These are phyloP conservation scores for Fusarium poae DNA, from an alignment of 2,329 filamentous ascomycete species.

Conservation along the genomic window DNA sequence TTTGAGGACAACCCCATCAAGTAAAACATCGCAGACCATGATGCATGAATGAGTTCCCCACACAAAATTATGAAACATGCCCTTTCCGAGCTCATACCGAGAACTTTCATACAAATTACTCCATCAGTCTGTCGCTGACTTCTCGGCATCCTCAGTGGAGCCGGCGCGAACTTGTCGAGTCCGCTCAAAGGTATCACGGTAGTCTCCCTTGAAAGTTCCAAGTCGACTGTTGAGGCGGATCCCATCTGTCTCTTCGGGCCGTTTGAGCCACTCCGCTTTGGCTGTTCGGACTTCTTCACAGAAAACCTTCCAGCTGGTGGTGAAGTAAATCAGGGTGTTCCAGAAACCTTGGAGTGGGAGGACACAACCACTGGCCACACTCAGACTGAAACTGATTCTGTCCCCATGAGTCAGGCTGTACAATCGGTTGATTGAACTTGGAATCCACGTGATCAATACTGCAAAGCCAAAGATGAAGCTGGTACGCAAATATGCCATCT, in stretches of 20 bases:
- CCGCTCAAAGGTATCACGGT: slow-evolving; percentile 44
- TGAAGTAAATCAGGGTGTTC: slow-evolving; percentile 83
- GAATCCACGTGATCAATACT: slow-evolving; percentile 71
- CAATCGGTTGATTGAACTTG: slow-evolving; percentile 78
- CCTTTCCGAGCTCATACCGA: background rate
- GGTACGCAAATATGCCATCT: slow-evolving; percentile 70
- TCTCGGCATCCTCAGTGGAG: slow-evolving; percentile 6
- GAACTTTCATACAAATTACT: background rate
- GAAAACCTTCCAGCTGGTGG: slow-evolving; percentile 67
- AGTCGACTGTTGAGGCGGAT: slow-evolving; percentile 49
- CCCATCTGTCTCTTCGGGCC: slow-evolving; percentile 15
- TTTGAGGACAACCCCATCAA: no score
- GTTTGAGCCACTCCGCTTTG: slow-evolving; percentile 29
- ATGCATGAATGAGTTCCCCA: slow-evolving; percentile 2
- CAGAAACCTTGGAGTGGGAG: slow-evolving; percentile 83
- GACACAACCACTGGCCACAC: slow-evolving; percentile 77
- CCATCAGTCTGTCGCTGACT: slow-evolving; percentile 1
- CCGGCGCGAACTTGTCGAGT: slow-evolving; percentile 17
- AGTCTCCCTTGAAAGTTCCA: slow-evolving; percentile 37
- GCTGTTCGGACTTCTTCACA: slow-evolving; percentile 44
- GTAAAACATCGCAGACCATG: background rate
- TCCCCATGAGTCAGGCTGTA: slow-evolving; percentile 70
- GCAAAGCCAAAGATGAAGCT: slow-evolving; percentile 72
- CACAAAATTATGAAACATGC: slow-evolving; percentile 3
- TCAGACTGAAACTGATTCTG: slow-evolving; percentile 71